Base-by-base conservation (phyloP, 768 basidiomycete genomes). In the Piloderma croceum region DNA sequence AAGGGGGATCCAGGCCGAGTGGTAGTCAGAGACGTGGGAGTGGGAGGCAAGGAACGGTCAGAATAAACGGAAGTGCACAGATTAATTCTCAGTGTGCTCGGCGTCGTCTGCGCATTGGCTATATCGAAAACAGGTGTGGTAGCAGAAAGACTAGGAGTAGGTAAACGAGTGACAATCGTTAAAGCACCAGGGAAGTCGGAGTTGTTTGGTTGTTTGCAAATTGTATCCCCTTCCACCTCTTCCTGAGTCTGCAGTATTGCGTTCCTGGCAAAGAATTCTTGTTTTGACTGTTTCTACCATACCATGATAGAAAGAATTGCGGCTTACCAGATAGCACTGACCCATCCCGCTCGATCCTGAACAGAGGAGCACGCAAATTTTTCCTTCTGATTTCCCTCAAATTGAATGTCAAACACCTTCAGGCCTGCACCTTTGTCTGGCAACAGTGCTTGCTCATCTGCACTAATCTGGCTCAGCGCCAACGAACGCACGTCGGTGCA, bases 261-360 rank as follows among this genome's bases (percentile, higher is more conserved):
- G 53, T 85, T 80, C 83, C 83, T 83, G 48, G 4, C 11, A 41
- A 27, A 31, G 19, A 7, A 44, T 49, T 20, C 36, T 45, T 7
- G 24, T 2, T 10, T 9, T 9, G 27, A 29, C n/a, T n/a, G n/a
- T 10, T 19, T 11, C 27, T 25, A 37, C 31, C 32, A 17, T 31
- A 41, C 29, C n/a, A 34, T 23, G 25, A 17, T 6, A 7, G 7
- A 39, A 38, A 40, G 17, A 35, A 24, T 36, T 20, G 24, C 24
- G 18, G 54, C 68, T 52, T 56, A 84, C 85, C 85, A 88, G 34
- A 87, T 76, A 3, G 79, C 74, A 50, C 79, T 81, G 36, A 88
- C 71, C 85, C 85, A 88, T 7, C 70, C 71, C 3, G 82, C 83
- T 37, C 85, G 67, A 41, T 83, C 81, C 43, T 72, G 68, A 20